Base-by-base conservation (phyloP, 202 grass and related monocot species). In the Elaeis oleifera region DNA sequence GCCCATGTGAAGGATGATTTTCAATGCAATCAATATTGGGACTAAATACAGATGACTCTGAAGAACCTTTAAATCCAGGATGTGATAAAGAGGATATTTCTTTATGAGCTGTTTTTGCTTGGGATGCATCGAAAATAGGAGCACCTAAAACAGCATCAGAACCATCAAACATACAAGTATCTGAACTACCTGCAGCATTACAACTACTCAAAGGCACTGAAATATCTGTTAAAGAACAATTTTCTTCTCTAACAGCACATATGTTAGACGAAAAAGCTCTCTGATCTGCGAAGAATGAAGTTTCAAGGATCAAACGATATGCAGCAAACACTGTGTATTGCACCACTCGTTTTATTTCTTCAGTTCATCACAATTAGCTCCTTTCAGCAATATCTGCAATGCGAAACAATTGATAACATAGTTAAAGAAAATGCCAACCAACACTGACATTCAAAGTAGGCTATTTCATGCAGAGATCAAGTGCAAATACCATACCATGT, bases 231-330 rank as follows among this genome's bases (percentile, higher is more conserved):
- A 69, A 56, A 56, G 32, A 13, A 74, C 31, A 61, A 25, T 83
- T 76, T 80, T 80, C 63, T 71, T 86, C 77, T 81, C 74, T 76
- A 15, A 63, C 26, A 63, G 68, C 57, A 78, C 62, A 78, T 75
- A 73, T 80, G 74, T 94, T 82, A 61, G 88, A 80, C 56, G 86
- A 77, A 72, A 99, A 94, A 29, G 84, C 70, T 65, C 95, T 83
- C 80, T 99, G 95, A 79, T 99, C 95, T 89, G 90, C 85, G 28
- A 99, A 94, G 73, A 99, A 99, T 69, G 88, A 99, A 17, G 95
- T 94, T 82, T 99, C 95, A 73, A 94, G 80, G 56, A 99, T 94
- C 78, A 99, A 83, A 57, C 94, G 88, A 63, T 99, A 99, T 39
- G 95, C 95, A 52, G 95, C 95, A 80, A 99, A 99, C 54, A 99